Evolutionary conservation across 78 protist genomes (phyloP).

Genomic region (Dictyostelium purpureum): DNA sequence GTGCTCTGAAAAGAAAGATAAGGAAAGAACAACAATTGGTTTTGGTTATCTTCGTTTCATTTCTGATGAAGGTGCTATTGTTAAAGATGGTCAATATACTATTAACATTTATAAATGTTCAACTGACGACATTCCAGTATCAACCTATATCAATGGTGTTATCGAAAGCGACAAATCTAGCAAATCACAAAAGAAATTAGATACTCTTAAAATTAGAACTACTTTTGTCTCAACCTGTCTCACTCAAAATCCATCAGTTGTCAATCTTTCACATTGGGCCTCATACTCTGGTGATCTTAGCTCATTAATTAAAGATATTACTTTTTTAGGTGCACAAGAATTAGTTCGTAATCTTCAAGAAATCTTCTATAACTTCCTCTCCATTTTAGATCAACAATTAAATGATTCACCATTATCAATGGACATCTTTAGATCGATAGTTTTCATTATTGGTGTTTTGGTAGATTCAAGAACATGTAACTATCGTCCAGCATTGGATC

Average conservation of each 20-base stretch:
- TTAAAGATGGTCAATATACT: slow-evolving; percentile 40
- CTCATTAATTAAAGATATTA: slow-evolving; percentile 47
- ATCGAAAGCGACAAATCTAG: not conserved
- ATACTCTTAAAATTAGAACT: slow-evolving; percentile 2
- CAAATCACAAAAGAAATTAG: slow-evolving; percentile 24
- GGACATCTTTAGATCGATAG: slow-evolving; percentile 55
- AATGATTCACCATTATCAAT: slow-evolving; percentile 69
- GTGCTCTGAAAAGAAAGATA: slow-evolving; percentile 67
- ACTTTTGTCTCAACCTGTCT: slow-evolving; percentile 57
- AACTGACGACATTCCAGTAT: slow-evolving; percentile 32
- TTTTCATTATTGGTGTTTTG: slow-evolving; percentile 64
- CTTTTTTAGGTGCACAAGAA: slow-evolving; percentile 40
- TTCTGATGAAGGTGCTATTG: slow-evolving; percentile 43
- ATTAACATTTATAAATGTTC: not conserved
- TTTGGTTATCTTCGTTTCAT: slow-evolving; percentile 39
- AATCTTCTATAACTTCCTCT: slow-evolving; percentile 59
- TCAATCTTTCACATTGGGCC: slow-evolving; percentile 45
- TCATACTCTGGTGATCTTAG: slow-evolving; percentile 47
- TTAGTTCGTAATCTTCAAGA: slow-evolving; percentile 69
- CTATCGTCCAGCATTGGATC: slow-evolving; percentile 62
- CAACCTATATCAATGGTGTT: slow-evolving; percentile 66
- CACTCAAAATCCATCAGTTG: slow-evolving; percentile 61
- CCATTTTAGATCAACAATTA: slow-evolving; percentile 66
- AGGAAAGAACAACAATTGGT: slow-evolving; percentile 38
- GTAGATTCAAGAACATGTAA: slow-evolving; percentile 48